phyloP scores from a whole-genome alignment of 768 basidiomycete species.

The Gloeophyllum trabeum region DNA sequence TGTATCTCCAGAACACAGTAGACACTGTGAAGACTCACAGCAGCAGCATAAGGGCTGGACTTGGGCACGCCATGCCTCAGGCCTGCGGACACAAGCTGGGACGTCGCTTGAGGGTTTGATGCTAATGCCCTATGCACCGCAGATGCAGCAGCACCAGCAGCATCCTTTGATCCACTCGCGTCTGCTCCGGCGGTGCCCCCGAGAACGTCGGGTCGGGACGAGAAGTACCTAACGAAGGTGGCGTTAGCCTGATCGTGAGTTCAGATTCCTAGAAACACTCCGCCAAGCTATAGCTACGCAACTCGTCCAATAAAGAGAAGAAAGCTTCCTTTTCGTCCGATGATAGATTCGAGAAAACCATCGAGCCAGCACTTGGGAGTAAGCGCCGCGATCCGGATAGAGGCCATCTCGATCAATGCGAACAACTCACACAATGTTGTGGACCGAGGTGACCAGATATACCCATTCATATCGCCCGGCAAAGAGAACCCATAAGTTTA shows the following conservation, averaged over 20 bases:
- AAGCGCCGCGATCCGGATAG: too few relatives aligned
- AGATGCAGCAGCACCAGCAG: constrained; percentile 15
- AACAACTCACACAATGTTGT: too few relatives aligned
- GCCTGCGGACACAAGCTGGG: constrained; percentile 29
- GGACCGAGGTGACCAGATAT: too few relatives aligned
- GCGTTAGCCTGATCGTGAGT: background rate
- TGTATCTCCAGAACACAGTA: too few relatives aligned
- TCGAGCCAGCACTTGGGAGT: too few relatives aligned
- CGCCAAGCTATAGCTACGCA: constrained; percentile 9
- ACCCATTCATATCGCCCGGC: too few relatives aligned
- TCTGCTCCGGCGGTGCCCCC: constrained; percentile 13
- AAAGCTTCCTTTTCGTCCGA: constrained; percentile 70
- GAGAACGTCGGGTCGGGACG: constrained; percentile 58
- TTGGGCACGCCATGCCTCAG: constrained; percentile 21
- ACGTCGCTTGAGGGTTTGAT: constrained; percentile 28
- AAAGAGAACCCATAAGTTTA: too few relatives aligned
- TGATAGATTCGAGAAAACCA: constrained; percentile 66
- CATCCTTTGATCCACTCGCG: background rate
- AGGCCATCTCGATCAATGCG: too few relatives aligned
- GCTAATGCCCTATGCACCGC: constrained; percentile 34
- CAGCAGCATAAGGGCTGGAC: constrained; percentile 23
- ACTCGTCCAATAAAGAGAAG: constrained; percentile 77
- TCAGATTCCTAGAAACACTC: constrained; percentile 6
- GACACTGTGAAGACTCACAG: constrained; percentile 18
- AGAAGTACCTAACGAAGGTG: constrained; percentile 45